Evolutionary conservation across 2,329 filamentous ascomycete genomes (phyloP).

Genomic region (Pyrenophora teres): DNA sequence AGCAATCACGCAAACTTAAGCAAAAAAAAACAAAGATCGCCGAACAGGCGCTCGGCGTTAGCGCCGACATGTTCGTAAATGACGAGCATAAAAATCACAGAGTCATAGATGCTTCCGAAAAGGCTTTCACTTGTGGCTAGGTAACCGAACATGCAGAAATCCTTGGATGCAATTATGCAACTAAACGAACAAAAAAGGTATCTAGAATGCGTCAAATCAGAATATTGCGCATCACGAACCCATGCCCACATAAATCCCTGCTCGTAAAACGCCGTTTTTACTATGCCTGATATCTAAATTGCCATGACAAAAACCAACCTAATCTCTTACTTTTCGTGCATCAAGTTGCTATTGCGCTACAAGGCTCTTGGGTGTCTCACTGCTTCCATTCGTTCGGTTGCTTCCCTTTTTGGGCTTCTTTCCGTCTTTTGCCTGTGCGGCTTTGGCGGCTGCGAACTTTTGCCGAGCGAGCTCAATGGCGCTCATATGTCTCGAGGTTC

Average conservation of each 20-base stretch:
- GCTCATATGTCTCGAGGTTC: constrained; percentile 36
- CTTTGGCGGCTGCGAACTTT: constrained; percentile 57
- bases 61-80: constrained; percentile 10
- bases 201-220: constrained; percentile 36
- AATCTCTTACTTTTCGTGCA: constrained; percentile 3
- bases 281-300: constrained; percentile 4
- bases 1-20: neutral
- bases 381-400: constrained; percentile 22
- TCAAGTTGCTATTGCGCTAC: constrained; percentile 27
- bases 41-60: constrained; percentile 11
- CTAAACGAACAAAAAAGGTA: constrained; percentile 25
- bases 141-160: constrained; percentile 2
- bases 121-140: neutral
- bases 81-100: constrained; percentile 9
- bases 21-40: constrained; percentile 1
- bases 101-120: constrained; percentile 16
- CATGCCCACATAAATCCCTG: constrained; percentile 6
- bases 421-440: constrained; percentile 39
- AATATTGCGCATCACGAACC: constrained; percentile 11
- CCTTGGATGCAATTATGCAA: constrained; percentile 7
- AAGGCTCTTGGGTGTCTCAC: constrained; percentile 32
- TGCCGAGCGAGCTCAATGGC: constrained; percentile 63
- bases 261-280: constrained; percentile 26
- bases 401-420: constrained; percentile 31
- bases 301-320: constrained; percentile 22